A percentile compares a stretch with the other conserved stretches of the same genome.
phyloP scores from a whole-genome alignment of 83 land plant species.

The Picea abies region DNA sequence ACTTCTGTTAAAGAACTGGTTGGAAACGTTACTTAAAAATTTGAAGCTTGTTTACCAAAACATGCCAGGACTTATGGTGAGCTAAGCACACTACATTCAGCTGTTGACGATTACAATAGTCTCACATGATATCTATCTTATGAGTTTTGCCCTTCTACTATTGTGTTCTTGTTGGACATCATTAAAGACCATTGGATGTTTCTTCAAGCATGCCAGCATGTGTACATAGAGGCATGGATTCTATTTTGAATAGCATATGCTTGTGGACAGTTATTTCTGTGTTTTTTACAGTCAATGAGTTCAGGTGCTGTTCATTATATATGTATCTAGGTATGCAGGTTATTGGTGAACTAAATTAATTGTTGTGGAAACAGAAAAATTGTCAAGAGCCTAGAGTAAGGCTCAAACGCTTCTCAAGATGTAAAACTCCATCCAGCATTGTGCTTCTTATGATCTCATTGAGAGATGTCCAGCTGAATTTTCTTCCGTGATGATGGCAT shows the following conservation, averaged over 20 bases:
- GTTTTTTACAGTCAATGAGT: neutral
- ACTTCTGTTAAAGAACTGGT: neutral
- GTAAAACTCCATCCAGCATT: too few relatives aligned
- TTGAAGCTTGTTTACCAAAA: neutral
- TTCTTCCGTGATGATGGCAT: too few relatives aligned
- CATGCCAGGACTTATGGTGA: neutral
- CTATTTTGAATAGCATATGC: neutral
- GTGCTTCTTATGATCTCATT: too few relatives aligned
- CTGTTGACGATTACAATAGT: neutral
- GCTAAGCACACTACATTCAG: neutral
- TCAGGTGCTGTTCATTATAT: neutral
- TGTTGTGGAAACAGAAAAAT: too few relatives aligned
- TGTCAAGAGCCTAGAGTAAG: too few relatives aligned
- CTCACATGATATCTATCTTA: neutral
- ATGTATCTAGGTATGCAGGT: too few relatives aligned
- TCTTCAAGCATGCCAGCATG: conserved; percentile 11
- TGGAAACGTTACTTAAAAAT: neutral
- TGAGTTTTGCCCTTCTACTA: neutral
- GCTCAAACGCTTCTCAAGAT: too few relatives aligned
- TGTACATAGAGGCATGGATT: neutral
- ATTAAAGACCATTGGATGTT: neutral
- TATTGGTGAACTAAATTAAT: too few relatives aligned
- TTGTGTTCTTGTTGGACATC: neutral
- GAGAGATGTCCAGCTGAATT: too few relatives aligned
- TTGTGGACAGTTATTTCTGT: neutral